Conservation (phyloP, 768 basidiomycete genomes). For the Obba rivulosa region DNA sequence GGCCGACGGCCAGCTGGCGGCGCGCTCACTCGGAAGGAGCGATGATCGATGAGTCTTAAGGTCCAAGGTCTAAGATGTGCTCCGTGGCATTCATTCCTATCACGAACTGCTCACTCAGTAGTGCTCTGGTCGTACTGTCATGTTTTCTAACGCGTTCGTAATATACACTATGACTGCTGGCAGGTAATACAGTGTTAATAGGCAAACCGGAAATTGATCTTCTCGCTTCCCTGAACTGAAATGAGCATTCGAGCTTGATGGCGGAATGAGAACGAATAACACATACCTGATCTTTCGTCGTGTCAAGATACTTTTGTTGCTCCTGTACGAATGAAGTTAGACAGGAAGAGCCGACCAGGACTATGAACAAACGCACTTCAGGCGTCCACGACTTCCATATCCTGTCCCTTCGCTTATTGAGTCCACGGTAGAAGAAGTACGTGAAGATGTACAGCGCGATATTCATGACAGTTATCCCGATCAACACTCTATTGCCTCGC, state of each 20-base stretch:
- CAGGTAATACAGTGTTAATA: conserved; percentile 28
- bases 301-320: conserved; percentile 54
- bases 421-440: conserved; percentile 49
- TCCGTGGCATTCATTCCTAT: too few species aligned
- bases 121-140: too few species aligned
- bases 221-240: conserved; percentile 40
- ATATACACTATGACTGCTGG: too few species aligned
- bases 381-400: conserved; percentile 47
- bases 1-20: too few species aligned
- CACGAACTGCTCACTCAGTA: too few species aligned
- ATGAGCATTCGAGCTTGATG: not conserved
- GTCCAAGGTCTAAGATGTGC: too few species aligned
- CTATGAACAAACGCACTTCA: conserved; percentile 29
- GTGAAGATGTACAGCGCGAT: conserved; percentile 46
- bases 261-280: not conserved
- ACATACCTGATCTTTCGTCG: conserved; percentile 41
- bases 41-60: too few species aligned
- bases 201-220: conserved; percentile 62
- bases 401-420: conserved; percentile 44
- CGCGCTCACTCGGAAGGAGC: too few species aligned
- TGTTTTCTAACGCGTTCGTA: too few species aligned
- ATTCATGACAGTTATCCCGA: conserved; percentile 49
- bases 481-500: conserved; percentile 52
- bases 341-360: not conserved
- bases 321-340: conserved; percentile 30